Conservation (phyloP, 2,329 filamentous ascomycete species). For the Verticillium dahliae region DNA sequence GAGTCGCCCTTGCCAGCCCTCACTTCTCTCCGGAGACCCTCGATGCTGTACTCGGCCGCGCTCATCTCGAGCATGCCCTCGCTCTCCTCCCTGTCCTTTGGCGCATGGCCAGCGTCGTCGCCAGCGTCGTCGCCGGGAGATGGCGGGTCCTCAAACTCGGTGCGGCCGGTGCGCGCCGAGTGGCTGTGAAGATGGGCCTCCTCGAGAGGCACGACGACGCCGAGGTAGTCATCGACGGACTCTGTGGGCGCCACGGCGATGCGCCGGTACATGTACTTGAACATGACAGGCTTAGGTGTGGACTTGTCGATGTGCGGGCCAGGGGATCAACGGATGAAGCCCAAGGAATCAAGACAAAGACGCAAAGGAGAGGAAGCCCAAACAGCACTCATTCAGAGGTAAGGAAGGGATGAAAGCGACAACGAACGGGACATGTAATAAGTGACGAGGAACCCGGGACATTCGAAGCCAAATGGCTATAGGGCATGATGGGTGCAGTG, state of each 20-base stretch:
- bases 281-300: not conserved
- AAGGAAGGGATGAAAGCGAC: not conserved
- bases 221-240: slow-evolving; percentile 42
- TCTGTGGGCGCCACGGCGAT: slow-evolving; percentile 19
- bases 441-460: not conserved
- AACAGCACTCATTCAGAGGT: not conserved
- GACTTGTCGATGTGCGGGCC: not conserved
- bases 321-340: not conserved
- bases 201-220: slow-evolving; percentile 46
- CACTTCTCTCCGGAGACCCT: slow-evolving; percentile 62
- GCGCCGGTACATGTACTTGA: slow-evolving; percentile 5
- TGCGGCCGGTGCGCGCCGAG: slow-evolving; percentile 37
- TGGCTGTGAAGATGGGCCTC: slow-evolving; percentile 51
- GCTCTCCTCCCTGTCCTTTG: slow-evolving; percentile 27
- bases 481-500: not conserved
- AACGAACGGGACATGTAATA: not conserved
- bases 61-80: slow-evolving; percentile 48
- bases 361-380: not conserved
- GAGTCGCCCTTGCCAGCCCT: slow-evolving; percentile 51
- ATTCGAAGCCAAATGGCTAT: not conserved
- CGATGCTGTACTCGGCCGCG: slow-evolving; percentile 57
- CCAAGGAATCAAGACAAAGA: not conserved
- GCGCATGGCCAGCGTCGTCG: slow-evolving; percentile 30
- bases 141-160: slow-evolving; percentile 33
- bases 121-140: slow-evolving; percentile 30